Percentiles rank a stretch among this genome's conserved stretches.
phyloP scores from a whole-genome alignment of 768 basidiomycete species.

The Botryobasidium botryosum region DNA sequence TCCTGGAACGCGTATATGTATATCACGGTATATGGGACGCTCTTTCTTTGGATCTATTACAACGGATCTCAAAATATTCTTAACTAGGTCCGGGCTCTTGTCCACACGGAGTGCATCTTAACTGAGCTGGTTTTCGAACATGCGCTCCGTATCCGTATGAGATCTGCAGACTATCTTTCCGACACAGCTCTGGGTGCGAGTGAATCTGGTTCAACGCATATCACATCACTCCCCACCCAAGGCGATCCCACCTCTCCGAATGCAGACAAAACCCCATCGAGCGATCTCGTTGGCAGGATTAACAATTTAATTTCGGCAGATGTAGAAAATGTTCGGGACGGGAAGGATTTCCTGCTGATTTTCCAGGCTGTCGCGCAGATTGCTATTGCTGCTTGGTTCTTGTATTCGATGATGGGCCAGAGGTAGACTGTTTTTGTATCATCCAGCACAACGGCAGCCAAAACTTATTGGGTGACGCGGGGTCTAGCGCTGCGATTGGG shows the following conservation, averaged over 20 bases:
- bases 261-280: slow-evolving; percentile 11
- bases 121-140: slow-evolving; percentile 68
- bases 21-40: slow-evolving; percentile 13
- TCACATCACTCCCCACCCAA: slow-evolving; percentile 12
- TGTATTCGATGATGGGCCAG: slow-evolving; percentile 33
- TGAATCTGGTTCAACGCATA: slow-evolving; percentile 12
- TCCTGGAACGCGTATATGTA: slow-evolving; percentile 38
- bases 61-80: neutral
- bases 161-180: slow-evolving; percentile 17
- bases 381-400: slow-evolving; percentile 24
- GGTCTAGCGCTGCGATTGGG: slow-evolving; percentile 43
- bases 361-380: slow-evolving; percentile 27
- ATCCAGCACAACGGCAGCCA: too few species aligned
- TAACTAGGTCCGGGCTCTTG: slow-evolving; percentile 25
- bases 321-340: slow-evolving; percentile 24
- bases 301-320: slow-evolving; percentile 64
- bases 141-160: slow-evolving; percentile 51
- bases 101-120: slow-evolving; percentile 34
- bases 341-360: slow-evolving; percentile 21
- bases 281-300: slow-evolving; percentile 50
- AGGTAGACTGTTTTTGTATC: too few species aligned
- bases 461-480: too few species aligned
- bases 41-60: neutral
- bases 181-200: neutral
- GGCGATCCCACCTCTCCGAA: neutral